Conservation (phyloP, 1,139 yeast species). For the Dujonia santamariae region DNA sequence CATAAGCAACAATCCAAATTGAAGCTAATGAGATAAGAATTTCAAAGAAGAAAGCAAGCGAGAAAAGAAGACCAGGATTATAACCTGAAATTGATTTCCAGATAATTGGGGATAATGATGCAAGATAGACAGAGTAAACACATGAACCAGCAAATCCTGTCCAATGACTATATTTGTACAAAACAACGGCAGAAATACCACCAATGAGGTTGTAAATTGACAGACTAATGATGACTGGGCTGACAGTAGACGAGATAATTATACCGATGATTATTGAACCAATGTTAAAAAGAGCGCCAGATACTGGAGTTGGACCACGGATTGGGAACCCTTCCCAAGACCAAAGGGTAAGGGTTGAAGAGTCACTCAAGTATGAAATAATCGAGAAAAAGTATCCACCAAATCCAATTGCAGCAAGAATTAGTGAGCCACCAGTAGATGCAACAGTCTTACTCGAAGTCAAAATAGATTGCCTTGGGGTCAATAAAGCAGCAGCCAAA, state of each 20-base stretch:
- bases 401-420: conserved; percentile 64
- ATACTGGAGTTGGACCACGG: conserved; percentile 84
- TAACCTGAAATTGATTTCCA: conserved; percentile 57
- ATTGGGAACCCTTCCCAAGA: conserved; percentile 93
- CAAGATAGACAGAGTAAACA: conserved; percentile 59
- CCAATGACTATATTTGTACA: conserved; percentile 67
- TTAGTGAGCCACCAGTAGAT: conserved; percentile 33
- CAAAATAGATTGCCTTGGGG: conserved; percentile 23
- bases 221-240: conserved; percentile 12
- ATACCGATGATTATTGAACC: conserved; percentile 59
- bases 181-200: conserved; percentile 45
- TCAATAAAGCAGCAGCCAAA: conserved; percentile 56
- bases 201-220: conserved; percentile 37
- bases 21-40: conserved; percentile 68
- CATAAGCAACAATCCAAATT: conserved; percentile 97
- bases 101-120: conserved; percentile 61
- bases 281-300: conserved; percentile 76
- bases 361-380: conserved; percentile 75
- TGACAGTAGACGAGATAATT: conserved; percentile 22
- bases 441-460: conserved; percentile 7
- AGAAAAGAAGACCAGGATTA: conserved; percentile 56
- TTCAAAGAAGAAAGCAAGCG: conserved; percentile 54
- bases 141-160: conserved; percentile 79
- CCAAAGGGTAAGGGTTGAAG: conserved; percentile 85
- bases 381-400: conserved; percentile 74